Conservation (phyloP, 169 alveolate genomes). For the Plasmodium knowlesi region DNA sequence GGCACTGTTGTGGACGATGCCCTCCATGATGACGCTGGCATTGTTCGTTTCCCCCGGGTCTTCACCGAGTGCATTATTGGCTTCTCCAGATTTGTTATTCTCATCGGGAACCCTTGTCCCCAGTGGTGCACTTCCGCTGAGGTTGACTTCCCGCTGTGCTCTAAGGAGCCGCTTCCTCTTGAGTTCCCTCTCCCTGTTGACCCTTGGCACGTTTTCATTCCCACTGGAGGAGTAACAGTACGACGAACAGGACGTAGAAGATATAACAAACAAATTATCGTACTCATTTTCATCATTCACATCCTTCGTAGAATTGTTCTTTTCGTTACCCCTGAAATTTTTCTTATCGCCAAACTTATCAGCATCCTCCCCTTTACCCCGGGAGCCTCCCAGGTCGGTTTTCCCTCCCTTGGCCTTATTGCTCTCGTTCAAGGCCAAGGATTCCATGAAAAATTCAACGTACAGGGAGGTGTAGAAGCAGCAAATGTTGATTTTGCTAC, state of each 20-base stretch:
- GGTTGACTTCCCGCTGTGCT: neutral
- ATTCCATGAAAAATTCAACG: conserved; percentile 37
- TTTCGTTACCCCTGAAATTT: neutral
- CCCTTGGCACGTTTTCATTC: conserved; percentile 5
- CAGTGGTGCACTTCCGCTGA: neutral
- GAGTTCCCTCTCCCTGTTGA: neutral
- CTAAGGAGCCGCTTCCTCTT: neutral
- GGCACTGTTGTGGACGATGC: neutral
- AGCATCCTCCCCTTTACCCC: neutral
- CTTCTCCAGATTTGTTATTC: neutral
- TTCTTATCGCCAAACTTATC: neutral
- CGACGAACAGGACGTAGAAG: conserved; percentile 70
- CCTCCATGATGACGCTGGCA: neutral
- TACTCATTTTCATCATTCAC: conserved; percentile 35
- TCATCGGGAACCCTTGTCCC: neutral
- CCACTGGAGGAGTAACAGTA: conserved; percentile 70
- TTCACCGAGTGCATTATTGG: neutral
- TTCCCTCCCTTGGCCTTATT: conserved; percentile 31
- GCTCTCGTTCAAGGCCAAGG: conserved; percentile 34
- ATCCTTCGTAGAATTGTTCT: neutral
- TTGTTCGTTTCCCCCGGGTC: neutral
- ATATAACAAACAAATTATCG: conserved; percentile 61
- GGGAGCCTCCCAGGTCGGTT: neutral
- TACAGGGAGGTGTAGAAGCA: conserved; percentile 66
- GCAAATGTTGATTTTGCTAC: conserved; percentile 3